Base-by-base conservation (phyloP, 495 filamentous ascomycete genomes). In the Amorphotheca resinae region DNA sequence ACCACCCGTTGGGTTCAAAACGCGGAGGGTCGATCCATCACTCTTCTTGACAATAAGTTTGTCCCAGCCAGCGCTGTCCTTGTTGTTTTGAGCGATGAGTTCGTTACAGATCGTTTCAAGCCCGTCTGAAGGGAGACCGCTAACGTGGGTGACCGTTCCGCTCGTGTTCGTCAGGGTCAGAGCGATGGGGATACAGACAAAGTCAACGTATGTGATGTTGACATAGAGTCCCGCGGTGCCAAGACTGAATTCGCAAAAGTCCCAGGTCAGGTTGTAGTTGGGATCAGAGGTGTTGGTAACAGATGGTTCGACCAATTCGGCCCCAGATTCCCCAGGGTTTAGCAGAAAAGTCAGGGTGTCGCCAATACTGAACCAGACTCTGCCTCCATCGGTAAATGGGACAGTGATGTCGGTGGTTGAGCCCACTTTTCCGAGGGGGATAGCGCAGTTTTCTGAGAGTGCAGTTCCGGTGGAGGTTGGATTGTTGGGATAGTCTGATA, bases 181-280 rank as follows among this genome's bases (percentile, higher is more conserved):
- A 6, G 74, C 68, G 41, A 84, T 73, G 9, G 82, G 81, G 4
- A 84, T 48, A 36, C 66, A 64, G 25, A 82, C 73, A 49, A 85
- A 85, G 61, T 87, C 82, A 35, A 87, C 82, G 49, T 79, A 79
- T 41, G 64, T 70, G 51, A 86, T 80, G 51, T 87, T 87, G 42
- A 71, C 79, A 54, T 79, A 87, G 1, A 85, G 65, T 59, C 85
- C 73, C 9, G 59, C 42, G 33, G 52, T 53, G 61, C 82, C 83
- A 62, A 68, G 80, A 2, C 81, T 86, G 59, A 86, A 82, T 55
- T 87, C 82, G 57, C 65, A 70, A 53, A 87, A 87, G 26, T 65
- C 69, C 77, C 81, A 87, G 37, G 55, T 52, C 22, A 74, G 55
- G 21, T 70, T 65, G 54, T 77, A 74, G 54, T 84, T 85, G 0